Percentiles rank a stretch among this genome's conserved stretches.
These are phyloP conservation scores for Sequoiadendron giganteum DNA, from an alignment of 75 land plant species.

Conservation along the genomic window DNA sequence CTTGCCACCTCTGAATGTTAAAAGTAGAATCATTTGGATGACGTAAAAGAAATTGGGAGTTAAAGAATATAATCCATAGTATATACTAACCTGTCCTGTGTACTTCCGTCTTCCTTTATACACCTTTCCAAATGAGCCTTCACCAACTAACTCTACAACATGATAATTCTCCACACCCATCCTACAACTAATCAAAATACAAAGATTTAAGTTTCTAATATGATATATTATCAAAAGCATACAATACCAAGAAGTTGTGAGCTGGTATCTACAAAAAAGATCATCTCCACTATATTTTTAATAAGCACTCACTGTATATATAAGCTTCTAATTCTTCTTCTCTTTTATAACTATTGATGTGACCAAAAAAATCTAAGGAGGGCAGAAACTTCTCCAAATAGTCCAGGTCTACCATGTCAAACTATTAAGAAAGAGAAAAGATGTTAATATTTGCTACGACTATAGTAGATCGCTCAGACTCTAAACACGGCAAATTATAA, in stretches of 20 bases:
- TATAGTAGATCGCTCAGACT: background rate
- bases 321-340: background rate
- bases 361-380: too few species aligned
- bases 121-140: constrained; percentile 98
- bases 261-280: background rate
- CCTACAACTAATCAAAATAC: background rate
- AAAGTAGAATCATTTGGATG: background rate
- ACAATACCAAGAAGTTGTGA: background rate
- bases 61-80: background rate
- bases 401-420: background rate
- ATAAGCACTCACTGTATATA: background rate
- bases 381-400: background rate
- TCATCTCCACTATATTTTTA: background rate
- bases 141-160: constrained; percentile 94
- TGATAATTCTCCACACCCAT: constrained; percentile 96
- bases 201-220: background rate
- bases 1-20: constrained; percentile 6
- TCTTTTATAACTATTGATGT: background rate
- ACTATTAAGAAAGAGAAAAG: background rate
- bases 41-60: background rate
- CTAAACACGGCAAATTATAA: background rate
- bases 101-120: constrained; percentile 94
- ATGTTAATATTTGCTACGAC: background rate
- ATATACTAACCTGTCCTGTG: constrained; percentile 74
- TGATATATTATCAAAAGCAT: background rate